phyloP scores from a whole-genome alignment of 345 rosid genomes.

The Eucalyptus polyanthemos region DNA sequence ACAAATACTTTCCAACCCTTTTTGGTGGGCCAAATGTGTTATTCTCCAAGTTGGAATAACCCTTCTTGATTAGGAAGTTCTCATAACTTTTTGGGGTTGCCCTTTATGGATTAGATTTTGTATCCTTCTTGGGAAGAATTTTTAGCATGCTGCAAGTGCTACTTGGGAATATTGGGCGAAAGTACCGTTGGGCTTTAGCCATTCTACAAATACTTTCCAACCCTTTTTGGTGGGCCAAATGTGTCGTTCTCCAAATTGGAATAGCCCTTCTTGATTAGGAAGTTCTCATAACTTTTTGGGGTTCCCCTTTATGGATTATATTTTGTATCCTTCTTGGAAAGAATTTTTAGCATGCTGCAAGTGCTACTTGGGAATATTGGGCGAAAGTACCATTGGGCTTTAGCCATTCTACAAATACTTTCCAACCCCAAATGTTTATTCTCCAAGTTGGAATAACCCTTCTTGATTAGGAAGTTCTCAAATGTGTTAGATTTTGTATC shows the following conservation, averaged over 20 bases:
- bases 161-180: no score
- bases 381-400: no score
- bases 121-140: neutral
- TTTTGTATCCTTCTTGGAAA: neutral
- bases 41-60: neutral
- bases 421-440: no score
- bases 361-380: no score
- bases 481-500: no score
- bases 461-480: no score
- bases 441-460: no score
- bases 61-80: neutral
- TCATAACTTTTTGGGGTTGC: neutral
- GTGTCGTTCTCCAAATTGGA: neutral
- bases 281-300: neutral
- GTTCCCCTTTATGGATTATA: neutral
- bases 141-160: no score
- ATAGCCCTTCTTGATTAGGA: neutral
- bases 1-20: neutral
- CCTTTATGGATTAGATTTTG: neutral
- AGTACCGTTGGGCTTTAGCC: no score
- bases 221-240: neutral
- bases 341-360: no score
- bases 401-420: no score
- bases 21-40: neutral
- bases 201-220: neutral